Percentiles rank a stretch among this genome's conserved stretches.
These are phyloP conservation scores for Tricholoma terreum DNA, from an alignment of 768 basidiomycete genomes.

Conservation along the genomic window DNA sequence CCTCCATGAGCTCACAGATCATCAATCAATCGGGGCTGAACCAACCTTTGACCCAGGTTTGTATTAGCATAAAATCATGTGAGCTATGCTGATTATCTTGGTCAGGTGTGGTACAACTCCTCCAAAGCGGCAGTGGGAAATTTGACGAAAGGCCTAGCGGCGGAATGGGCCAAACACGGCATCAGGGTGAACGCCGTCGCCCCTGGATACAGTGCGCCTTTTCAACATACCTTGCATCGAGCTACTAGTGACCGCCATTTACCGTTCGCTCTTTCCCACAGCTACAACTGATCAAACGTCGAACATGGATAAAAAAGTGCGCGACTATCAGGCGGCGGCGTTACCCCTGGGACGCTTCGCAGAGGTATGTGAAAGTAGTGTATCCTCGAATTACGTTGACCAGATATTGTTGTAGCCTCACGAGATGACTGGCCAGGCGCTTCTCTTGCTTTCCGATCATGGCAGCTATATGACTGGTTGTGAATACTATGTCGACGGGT, in stretches of 20 bases:
- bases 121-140: conserved; percentile 66
- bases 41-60: conserved; percentile 50
- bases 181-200: conserved; percentile 63
- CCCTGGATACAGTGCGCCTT: conserved; percentile 53
- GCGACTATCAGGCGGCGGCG: conserved; percentile 45
- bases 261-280: conserved; percentile 12
- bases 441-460: conserved; percentile 50
- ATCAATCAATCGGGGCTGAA: conserved; percentile 49
- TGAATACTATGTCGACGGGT: conserved; percentile 59
- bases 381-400: no score
- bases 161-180: conserved; percentile 53
- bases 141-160: conserved; percentile 54
- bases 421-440: conserved; percentile 56
- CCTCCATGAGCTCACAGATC: conserved; percentile 66
- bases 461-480: conserved; percentile 58
- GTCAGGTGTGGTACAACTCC: conserved; percentile 56
- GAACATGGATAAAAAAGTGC: conserved; percentile 47
- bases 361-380: no score
- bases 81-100: conserved; percentile 22
- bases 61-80: neutral
- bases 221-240: neutral
- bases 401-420: no score
- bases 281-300: conserved; percentile 60
- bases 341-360: no score
- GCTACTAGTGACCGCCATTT: neutral